Percentiles rank a stretch among this genome's conserved stretches.
These are phyloP conservation scores for Melampsora occidentalis DNA, from an alignment of 1,284 basidiomycete genomes.

Conservation along the genomic window DNA sequence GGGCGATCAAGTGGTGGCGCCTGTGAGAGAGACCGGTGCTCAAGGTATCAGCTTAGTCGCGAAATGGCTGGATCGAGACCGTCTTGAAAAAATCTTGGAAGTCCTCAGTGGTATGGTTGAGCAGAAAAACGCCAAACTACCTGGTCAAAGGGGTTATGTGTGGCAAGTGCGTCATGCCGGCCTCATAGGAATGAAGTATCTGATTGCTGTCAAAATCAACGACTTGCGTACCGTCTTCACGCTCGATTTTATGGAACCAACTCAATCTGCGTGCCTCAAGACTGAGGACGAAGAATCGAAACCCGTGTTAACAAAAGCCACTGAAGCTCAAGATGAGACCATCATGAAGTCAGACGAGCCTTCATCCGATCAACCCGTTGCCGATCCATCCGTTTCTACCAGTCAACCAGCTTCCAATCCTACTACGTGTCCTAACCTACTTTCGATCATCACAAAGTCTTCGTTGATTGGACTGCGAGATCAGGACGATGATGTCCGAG, in stretches of 20 bases:
- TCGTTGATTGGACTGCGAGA: conserved; percentile 69
- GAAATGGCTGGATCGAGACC: conserved; percentile 68
- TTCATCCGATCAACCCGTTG: conserved; percentile 10
- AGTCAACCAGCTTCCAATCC: conserved; percentile 8
- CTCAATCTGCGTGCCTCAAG: conserved; percentile 47
- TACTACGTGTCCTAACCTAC: not conserved
- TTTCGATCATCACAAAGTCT: conserved; percentile 5
- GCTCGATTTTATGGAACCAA: not conserved
- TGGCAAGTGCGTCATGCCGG: conserved; percentile 99
- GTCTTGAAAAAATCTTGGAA: conserved; percentile 66
- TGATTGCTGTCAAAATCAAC: conserved; percentile 87
- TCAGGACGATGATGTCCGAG: conserved; percentile 91
- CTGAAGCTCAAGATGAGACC: conserved; percentile 49
- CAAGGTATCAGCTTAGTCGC: conserved; percentile 89
- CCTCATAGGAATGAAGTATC: conserved; percentile 91
- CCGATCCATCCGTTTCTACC: not conserved
- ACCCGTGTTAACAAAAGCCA: conserved; percentile 49
- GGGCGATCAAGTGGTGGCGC: conserved; percentile 92
- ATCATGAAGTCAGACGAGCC: conserved; percentile 47
- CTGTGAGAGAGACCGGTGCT: conserved; percentile 92
- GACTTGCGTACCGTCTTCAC: conserved; percentile 61
- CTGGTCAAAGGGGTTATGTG: conserved; percentile 62
- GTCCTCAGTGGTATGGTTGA: conserved; percentile 80
- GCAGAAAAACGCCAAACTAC: conserved; percentile 83
- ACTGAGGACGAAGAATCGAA: conserved; percentile 48